Base-by-base conservation (phyloP, 305 asterid species). In the Nicotiana rustica region DNA sequence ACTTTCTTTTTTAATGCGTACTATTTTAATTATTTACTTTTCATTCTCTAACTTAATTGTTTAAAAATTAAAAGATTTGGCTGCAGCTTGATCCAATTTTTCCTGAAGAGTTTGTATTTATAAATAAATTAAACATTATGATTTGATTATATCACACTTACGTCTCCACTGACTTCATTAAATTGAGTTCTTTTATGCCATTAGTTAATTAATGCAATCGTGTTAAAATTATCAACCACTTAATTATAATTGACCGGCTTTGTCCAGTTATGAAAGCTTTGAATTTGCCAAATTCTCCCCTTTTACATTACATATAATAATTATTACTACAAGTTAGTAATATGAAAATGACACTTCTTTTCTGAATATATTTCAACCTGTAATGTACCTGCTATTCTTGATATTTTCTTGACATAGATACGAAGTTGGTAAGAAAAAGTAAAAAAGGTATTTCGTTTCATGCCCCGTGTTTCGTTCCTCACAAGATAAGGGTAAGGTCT, bases 241-340 rank as follows among this genome's bases (percentile, higher is more conserved):
- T 70, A 70, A 17, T 67, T 67, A 41, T 41, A 49, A 19, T 49
- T 49, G 41, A 73, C 79, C 13, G 2, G 62, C 62, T 49, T 47
- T 73, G 25, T 13, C 62, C 41, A 47, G 47, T 71, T 21, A 49
- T 47, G 13, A 49, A 49, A 19, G 44, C 4, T 49, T 49, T 14
- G 64, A 49, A 73, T 73, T 73, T 73, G 79, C 25, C 25, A 71
- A 71, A 71, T 71, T 71, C 62, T 47, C 25, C 61, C 13, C 19
- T 21, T 70, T 41, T 47, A n/a, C 41, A 38, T n/a, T 38, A 10
- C 41, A n/a, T 3, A 44, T 10, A 33, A 70, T 10, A 33, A 70
- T 44, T 71, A 49, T 73, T 49, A 52, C 25, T 49, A 52, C 44
- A 73, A 49, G 9, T 47, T 12, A 14, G 38, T 12, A 44, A 44